Evolutionary conservation across 2,329 filamentous ascomycete genomes (phyloP).

Genomic region (Dactylonectria macrodidyma): DNA sequence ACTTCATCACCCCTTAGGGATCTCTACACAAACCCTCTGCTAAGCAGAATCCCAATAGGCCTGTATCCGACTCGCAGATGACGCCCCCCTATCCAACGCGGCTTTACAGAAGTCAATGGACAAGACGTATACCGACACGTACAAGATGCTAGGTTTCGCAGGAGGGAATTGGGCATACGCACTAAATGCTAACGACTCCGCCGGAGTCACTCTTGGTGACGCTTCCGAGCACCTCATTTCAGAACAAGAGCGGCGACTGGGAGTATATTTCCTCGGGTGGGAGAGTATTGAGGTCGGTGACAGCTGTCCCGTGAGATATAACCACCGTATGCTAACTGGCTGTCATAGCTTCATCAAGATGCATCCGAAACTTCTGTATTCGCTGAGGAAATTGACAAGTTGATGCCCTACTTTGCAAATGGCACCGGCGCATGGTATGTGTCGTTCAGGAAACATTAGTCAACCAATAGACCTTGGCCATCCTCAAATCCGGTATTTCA

Average conservation of each 20-base stretch:
- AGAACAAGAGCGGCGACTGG: constrained; percentile 24
- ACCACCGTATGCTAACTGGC: too few relatives aligned
- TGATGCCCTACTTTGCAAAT: constrained; percentile 31
- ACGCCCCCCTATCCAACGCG: constrained; percentile 24
- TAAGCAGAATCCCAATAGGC: neutral
- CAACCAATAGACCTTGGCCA: neutral
- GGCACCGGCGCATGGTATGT: constrained; percentile 41
- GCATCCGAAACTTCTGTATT: constrained; percentile 31
- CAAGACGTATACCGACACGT: constrained; percentile 40
- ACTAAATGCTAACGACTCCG: constrained; percentile 32
- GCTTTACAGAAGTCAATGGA: constrained; percentile 35
- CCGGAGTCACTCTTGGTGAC: constrained; percentile 8
- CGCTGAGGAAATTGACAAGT: constrained; percentile 36
- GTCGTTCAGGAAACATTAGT: constrained; percentile 29
- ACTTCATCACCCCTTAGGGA: neutral
- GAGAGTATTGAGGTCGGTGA: constrained; percentile 41
- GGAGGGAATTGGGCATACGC: constrained; percentile 41
- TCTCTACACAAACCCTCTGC: neutral
- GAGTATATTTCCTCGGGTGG: constrained; percentile 38
- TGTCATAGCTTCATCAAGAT: constrained; percentile 35
- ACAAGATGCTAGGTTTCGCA: constrained; percentile 36
- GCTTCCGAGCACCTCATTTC: neutral
- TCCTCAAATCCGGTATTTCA: too few relatives aligned
- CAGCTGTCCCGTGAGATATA: too few relatives aligned
- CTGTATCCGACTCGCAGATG: constrained; percentile 32